Evolutionary conservation across 2,329 filamentous ascomycete species (phyloP).

Genomic region (Calonectria leucothoes): DNA sequence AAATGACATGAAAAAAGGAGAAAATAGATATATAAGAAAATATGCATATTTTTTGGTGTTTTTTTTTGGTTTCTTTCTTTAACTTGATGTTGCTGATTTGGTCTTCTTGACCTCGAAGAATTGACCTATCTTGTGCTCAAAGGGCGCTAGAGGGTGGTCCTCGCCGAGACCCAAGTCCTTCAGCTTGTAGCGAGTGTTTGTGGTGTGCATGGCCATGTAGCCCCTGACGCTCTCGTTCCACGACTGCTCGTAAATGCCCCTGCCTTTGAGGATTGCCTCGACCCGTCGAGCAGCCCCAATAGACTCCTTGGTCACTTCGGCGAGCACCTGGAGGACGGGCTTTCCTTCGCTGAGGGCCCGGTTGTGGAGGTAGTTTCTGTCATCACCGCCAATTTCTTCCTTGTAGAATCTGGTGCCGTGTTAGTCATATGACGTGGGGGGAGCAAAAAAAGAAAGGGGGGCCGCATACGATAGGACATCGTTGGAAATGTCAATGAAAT

Average conservation of each 20-base stretch:
- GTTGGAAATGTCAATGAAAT: background rate
- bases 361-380: conserved; percentile 19
- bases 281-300: conserved; percentile 6
- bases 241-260: conserved; percentile 15
- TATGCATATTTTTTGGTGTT: background rate
- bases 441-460: background rate
- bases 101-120: conserved; percentile 6
- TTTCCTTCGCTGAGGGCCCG: background rate
- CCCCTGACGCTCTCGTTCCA: conserved; percentile 16
- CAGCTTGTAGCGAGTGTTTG: conserved; percentile 16
- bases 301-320: conserved; percentile 6
- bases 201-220: conserved; percentile 20
- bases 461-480: background rate
- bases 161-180: conserved; percentile 6
- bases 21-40: background rate
- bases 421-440: background rate
- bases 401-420: conserved; percentile 11
- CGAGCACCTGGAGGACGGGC: conserved; percentile 2
- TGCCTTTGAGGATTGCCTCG: conserved; percentile 16
- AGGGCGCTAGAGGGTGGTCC: conserved; percentile 11
- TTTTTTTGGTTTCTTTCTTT: background rate
- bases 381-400: conserved; percentile 12
- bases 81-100: background rate
- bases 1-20: background rate
- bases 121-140: conserved; percentile 14